Conservation (phyloP, 2,329 filamentous ascomycete species). For the Colletotrichum sp. region DNA sequence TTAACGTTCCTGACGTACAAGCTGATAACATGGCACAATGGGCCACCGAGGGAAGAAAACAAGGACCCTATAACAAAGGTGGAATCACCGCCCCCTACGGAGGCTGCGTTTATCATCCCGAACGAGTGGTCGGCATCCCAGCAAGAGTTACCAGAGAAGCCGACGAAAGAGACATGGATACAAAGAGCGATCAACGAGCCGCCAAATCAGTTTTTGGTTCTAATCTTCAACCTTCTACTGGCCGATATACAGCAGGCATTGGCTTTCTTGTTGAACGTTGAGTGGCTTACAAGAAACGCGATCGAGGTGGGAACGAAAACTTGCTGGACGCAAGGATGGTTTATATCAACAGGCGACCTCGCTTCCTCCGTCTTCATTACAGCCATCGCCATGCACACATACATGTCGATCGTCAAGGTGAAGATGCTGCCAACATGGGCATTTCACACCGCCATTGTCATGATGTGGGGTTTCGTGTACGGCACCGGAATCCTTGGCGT, state of each 20-base stretch:
- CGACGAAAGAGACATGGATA: constrained; percentile 12
- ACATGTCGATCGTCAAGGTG: constrained; percentile 62
- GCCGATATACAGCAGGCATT: constrained; percentile 71
- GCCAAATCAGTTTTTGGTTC: constrained; percentile 70
- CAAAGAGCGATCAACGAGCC: constrained; percentile 34
- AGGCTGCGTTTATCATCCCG: constrained; percentile 26
- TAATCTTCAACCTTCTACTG: constrained; percentile 72
- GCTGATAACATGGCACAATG: constrained; percentile 36
- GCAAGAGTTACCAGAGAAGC: constrained; percentile 9
- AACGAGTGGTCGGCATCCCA: constrained; percentile 24
- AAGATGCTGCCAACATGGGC: constrained; percentile 53
- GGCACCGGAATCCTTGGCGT: constrained; percentile 58
- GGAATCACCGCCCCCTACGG: constrained; percentile 21
- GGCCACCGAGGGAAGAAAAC: constrained; percentile 15
- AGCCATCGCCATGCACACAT: constrained; percentile 69
- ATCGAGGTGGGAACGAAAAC: constrained; percentile 57
- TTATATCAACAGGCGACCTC: constrained; percentile 69
- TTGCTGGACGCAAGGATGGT: constrained; percentile 71
- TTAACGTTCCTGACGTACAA: constrained; percentile 39
- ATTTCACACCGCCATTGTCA: constrained; percentile 53
- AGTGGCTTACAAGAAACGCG: constrained; percentile 58
- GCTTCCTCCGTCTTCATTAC: constrained; percentile 71
- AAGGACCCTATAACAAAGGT: neutral
- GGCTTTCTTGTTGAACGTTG: constrained; percentile 66
- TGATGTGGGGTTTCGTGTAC: constrained; percentile 64